Base-by-base conservation (phyloP, 176 grass and related monocot species). In the Chrysopogon serrulatus region DNA sequence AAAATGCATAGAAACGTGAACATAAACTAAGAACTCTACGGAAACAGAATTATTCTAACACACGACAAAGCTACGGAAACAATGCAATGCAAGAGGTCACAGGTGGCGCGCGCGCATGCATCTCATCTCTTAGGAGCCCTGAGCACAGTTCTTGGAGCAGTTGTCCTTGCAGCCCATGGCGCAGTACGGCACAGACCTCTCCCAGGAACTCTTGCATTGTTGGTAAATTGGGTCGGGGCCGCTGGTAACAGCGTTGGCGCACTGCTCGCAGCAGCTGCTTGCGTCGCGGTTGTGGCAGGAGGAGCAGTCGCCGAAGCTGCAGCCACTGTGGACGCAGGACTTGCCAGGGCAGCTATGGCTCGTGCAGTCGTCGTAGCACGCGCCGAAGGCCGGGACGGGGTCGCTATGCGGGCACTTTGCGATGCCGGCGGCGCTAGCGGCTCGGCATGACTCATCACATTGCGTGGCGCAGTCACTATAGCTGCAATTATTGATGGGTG, bases 121-220 rank as follows among this genome's bases (percentile, higher is more conserved):
- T n/a, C n/a, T n/a, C n/a, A n/a, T n/a, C n/a, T n/a, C n/a, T n/a
- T n/a, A n/a, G n/a, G n/a, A n/a, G n/a, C n/a, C n/a, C n/a, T n/a
- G n/a, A n/a, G 45, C 45, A 18, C 47, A 13, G 4, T 4, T 49
- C 47, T 49, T 49, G 47, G 47, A 19, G 47, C 47, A 49, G 47
- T 17, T 49, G 47, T 18, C 47, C 47, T 49, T 4, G 47, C 47
- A 49, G 4, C 47, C 1, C 47, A 49, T 49, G 47, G 14, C 47
- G 65, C 65, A 67, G 18, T 36, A 37, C 14, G 2, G 1, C 8
- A 5, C 4, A 37, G 8, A 8, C 18, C 18, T 37, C 2, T 67
- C 8, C 3, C 0, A 4, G 65, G 0, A 1, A 23, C 3, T 10
- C 3, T 18, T 2, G 32, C 63, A 66, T 0, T 0, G 6, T 9